Base-by-base conservation (phyloP, 2,329 filamentous ascomycete species). In the Ophiocordyceps camponoti-leonardi region DNA sequence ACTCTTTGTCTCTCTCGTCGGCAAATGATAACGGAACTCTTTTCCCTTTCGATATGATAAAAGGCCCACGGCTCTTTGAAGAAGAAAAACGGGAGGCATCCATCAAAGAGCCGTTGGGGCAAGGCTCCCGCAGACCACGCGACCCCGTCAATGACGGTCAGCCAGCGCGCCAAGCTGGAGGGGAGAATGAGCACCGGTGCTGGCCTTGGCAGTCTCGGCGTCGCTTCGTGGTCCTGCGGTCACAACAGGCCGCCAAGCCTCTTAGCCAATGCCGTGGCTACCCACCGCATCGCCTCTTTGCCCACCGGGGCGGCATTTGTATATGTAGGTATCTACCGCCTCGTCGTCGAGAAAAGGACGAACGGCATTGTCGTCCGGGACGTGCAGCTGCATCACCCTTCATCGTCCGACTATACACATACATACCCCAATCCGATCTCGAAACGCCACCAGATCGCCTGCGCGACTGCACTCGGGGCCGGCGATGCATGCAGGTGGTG, bases 191-290 rank as follows among this genome's bases (percentile, higher is more conserved):
- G 35, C 35, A 39, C 46, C 44, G 42, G 44, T 19, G 45, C 42
- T 44, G 45, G 50, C 44, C 50, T 52, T 52, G 50, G 50, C 50
- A 46, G 50, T 49, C 50, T 52, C 46, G 50, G 50, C 49, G 45
- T 49, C 45, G 46, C 44, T 44, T 43, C 46, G 42, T 48, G 42
- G 44, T 45, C 47, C 43, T 42, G 46, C 35, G 35, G 35, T 18
- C 35, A 19, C 35, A 39, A 39, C 35, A 48, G 43, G 45, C 46
- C 45, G 50, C 50, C 50, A 52, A 52, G 50, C 48, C 50, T 47
- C 42, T 46, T 20, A 20, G 19, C 23, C 46, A 45, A 41, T 50
- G 22, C 20, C 23, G 19, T 31, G 26, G 26, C 45, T 41, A 46
- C n/a, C 35, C 35, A 39, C 35, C 35, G 41, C 41, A 41, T 19